phyloP scores from a whole-genome alignment of 2,329 filamentous ascomycete species.

The Stagonosporopsis chrysanthemi region DNA sequence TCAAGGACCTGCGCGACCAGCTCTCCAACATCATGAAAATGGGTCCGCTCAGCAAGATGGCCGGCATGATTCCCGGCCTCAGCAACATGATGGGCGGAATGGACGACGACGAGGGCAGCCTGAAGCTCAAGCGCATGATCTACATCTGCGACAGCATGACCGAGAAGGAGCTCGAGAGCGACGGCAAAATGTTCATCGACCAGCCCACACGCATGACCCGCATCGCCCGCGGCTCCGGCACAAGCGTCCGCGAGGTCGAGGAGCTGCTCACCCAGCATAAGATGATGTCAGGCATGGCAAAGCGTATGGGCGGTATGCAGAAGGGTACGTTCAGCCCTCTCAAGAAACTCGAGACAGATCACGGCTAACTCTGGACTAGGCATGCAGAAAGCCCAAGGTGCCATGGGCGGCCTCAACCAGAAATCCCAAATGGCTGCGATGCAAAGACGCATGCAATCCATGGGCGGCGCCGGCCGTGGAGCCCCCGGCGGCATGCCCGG shows the following conservation, averaged over 20 bases:
- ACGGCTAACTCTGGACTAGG: not conserved
- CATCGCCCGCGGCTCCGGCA: conserved; percentile 88
- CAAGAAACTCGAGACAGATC: too few species aligned
- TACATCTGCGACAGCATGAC: conserved; percentile 99
- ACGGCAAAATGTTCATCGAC: conserved; percentile 92
- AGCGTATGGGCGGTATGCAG: conserved; percentile 93
- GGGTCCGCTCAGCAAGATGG: conserved; percentile 96
- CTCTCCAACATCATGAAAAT: conserved; percentile 99
- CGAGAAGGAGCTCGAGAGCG: conserved; percentile 90
- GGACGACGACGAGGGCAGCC: conserved; percentile 94
- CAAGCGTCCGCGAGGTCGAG: conserved; percentile 90
- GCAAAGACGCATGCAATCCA: conserved; percentile 93
- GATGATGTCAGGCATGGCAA: conserved; percentile 99
- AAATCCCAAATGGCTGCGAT: conserved; percentile 94
- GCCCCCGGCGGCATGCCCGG: conserved; percentile 65
- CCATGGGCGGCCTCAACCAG: conserved; percentile 90
- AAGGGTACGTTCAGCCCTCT: conserved; percentile 66
- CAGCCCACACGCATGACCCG: conserved; percentile 93
- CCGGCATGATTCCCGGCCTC: conserved; percentile 97
- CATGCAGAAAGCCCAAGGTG: conserved; percentile 90
- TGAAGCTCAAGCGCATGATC: conserved; percentile 96
- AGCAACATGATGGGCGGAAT: conserved; percentile 93
- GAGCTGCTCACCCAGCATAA: conserved; percentile 96
- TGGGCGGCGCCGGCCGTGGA: conserved; percentile 77
- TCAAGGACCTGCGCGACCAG: conserved; percentile 93